Conservation (phyloP, 176 grass and related monocot species). For the Eragrostis nindensis region DNA sequence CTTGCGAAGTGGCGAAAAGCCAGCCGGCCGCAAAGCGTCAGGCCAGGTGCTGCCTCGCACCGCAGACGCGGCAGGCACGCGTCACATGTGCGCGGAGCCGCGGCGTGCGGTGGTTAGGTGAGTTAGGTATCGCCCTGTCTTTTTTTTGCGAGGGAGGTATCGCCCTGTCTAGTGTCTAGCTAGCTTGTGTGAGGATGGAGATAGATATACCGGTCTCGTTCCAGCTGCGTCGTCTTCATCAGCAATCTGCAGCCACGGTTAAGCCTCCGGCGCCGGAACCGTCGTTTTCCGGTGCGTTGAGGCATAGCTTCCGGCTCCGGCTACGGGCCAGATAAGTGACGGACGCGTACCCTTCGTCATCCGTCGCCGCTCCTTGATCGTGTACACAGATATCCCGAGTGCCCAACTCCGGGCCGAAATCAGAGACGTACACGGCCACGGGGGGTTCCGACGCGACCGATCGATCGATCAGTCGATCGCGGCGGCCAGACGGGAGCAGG, state of each 20-base stretch:
- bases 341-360: not conserved
- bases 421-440: conserved; percentile 29
- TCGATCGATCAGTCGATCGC: not conserved
- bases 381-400: no score
- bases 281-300: conserved; percentile 37
- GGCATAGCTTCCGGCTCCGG: conserved; percentile 18
- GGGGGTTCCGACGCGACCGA: not conserved
- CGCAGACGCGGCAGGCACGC: not conserved
- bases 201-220: not conserved
- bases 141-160: no score
- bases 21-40: conserved; percentile 41
- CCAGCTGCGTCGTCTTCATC: not conserved
- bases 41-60: not conserved
- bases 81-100: not conserved
- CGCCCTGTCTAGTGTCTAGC: no score
- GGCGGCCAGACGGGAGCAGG: not conserved
- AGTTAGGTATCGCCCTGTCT: conserved; percentile 45
- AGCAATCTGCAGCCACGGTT: not conserved
- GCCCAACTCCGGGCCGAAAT: conserved; percentile 1
- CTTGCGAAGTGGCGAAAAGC: conserved; percentile 34
- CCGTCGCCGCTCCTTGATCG: not conserved
- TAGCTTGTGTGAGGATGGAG: not conserved
- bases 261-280: not conserved
- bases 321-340: not conserved
- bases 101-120: conserved; percentile 45